These are phyloP conservation scores for Apophysomyces ossiformis DNA, from an alignment of 371 early-diverging fungal genomes.

Conservation along the genomic window DNA sequence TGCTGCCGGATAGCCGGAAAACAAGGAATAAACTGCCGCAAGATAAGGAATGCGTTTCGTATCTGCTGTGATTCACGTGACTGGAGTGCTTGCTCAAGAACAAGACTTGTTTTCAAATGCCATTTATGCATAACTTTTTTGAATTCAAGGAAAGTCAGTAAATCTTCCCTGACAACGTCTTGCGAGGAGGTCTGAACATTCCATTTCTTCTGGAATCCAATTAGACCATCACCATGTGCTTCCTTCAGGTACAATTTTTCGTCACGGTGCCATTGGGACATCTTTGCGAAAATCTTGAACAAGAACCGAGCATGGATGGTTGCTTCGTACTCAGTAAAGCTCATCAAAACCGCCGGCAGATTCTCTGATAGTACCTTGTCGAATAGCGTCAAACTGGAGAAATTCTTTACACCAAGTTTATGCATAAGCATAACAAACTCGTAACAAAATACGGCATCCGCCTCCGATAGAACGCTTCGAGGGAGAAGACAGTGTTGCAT, in stretches of 20 bases:
- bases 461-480: constrained; percentile 73
- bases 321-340: constrained; percentile 80
- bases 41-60: constrained; percentile 74
- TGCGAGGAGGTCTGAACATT: constrained; percentile 40
- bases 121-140: constrained; percentile 78
- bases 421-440: constrained; percentile 85
- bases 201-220: constrained; percentile 82
- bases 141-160: constrained; percentile 72
- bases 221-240: constrained; percentile 63
- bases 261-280: constrained; percentile 65
- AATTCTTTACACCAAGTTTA: constrained; percentile 71
- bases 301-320: constrained; percentile 75
- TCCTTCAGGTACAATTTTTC: constrained; percentile 60
- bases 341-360: constrained; percentile 54
- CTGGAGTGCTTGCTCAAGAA: constrained; percentile 55
- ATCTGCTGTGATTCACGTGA: constrained; percentile 74
- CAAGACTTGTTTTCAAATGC: constrained; percentile 65
- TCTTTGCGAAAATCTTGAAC: constrained; percentile 58
- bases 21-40: constrained; percentile 64
- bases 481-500: constrained; percentile 84
- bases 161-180: constrained; percentile 52
- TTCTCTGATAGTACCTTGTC: constrained; percentile 66
- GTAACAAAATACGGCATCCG: constrained; percentile 86
- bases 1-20: constrained; percentile 66
- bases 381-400: constrained; percentile 80